These are phyloP conservation scores for Sistotremastrum suecicum DNA, from an alignment of 768 basidiomycete species.

Conservation along the genomic window DNA sequence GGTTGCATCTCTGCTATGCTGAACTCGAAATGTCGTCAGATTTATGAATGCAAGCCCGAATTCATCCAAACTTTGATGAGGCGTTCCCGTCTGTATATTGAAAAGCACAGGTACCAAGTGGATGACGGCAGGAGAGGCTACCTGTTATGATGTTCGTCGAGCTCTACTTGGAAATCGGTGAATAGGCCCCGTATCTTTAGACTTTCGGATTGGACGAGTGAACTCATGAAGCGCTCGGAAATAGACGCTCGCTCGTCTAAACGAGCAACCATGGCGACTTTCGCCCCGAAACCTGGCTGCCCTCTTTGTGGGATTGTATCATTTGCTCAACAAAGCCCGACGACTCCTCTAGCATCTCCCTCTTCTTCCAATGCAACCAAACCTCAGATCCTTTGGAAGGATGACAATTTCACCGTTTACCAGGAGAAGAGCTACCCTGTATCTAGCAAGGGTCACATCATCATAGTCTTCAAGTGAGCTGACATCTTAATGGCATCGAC, in stretches of 20 bases:
- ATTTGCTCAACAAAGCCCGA: slow-evolving; percentile 30
- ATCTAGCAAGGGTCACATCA: slow-evolving; percentile 57
- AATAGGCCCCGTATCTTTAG: slow-evolving; percentile 26
- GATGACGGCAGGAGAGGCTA: too few species aligned
- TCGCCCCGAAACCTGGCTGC: slow-evolving; percentile 52
- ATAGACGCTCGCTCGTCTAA: neutral
- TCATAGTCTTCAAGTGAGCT: slow-evolving; percentile 63
- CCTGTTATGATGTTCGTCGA: slow-evolving; percentile 73
- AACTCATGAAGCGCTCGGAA: slow-evolving; percentile 11
- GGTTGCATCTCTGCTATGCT: slow-evolving; percentile 81
- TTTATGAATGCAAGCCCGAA: neutral
- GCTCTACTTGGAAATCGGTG: slow-evolving; percentile 46
- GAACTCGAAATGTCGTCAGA: too few species aligned
- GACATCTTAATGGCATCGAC: slow-evolving; percentile 5
- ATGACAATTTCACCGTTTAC: slow-evolving; percentile 66
- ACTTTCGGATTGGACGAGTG: slow-evolving; percentile 1
- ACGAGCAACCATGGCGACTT: slow-evolving; percentile 26
- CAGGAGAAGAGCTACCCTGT: slow-evolving; percentile 56
- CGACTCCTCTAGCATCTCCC: slow-evolving; percentile 30
- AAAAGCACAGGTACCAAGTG: too few species aligned
- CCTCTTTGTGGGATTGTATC: slow-evolving; percentile 66
- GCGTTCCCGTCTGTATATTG: slow-evolving; percentile 44
- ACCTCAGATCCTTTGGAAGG: slow-evolving; percentile 57
- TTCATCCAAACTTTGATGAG: slow-evolving; percentile 64
- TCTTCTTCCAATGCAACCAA: slow-evolving; percentile 24